phyloP scores from a whole-genome alignment of 225 moss, liverwort and hornwort genomes.

The Antitrichia curtipendula region DNA sequence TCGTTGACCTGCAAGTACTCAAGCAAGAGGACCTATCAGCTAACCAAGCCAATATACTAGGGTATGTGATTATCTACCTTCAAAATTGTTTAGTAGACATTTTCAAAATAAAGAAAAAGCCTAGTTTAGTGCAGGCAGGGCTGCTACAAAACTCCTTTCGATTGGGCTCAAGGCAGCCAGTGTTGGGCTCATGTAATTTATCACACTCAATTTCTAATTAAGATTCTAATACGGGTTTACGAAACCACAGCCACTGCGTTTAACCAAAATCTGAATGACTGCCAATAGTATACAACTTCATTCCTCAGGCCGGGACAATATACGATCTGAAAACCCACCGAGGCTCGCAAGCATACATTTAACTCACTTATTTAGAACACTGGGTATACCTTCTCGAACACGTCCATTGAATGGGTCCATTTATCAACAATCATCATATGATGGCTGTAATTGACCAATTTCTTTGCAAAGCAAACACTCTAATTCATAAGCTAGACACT shows the following conservation, averaged over 20 bases:
- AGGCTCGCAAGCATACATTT: neutral
- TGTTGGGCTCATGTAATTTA: neutral
- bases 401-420: neutral
- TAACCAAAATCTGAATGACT: neutral
- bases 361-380: neutral
- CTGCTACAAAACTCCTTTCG: neutral
- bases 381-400: neutral
- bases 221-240: neutral
- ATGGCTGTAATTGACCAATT: neutral
- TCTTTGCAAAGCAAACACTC: neutral
- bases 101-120: neutral
- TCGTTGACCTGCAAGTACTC: constrained; percentile 71
- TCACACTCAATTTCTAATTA: neutral
- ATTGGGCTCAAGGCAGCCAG: neutral
- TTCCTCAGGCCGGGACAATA: neutral
- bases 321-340: neutral
- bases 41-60: neutral
- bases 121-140: neutral
- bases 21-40: neutral
- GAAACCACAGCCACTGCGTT: neutral
- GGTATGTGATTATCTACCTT: neutral
- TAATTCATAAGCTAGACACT: neutral
- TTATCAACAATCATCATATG: neutral
- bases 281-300: neutral
- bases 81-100: neutral